phyloP scores from a whole-genome alignment of 164 flowering plant genomes.

The Umbilicus rupestris region DNA sequence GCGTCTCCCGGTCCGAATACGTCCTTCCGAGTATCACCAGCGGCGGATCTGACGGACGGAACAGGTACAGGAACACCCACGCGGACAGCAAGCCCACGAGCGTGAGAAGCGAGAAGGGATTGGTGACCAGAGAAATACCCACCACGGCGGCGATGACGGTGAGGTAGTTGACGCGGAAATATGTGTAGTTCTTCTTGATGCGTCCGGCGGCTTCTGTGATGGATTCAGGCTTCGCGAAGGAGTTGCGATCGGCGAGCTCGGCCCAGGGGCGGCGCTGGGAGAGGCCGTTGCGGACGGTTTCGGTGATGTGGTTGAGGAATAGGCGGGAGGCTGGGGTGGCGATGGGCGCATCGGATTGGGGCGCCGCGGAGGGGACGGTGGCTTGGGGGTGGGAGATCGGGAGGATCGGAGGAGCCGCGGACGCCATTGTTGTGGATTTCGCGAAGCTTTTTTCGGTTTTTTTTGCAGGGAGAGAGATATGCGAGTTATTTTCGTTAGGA shows the following conservation, averaged over 20 bases:
- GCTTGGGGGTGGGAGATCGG: slow-evolving; percentile 33
- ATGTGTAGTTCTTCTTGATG: slow-evolving; percentile 65
- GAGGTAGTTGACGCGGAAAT: slow-evolving; percentile 69
- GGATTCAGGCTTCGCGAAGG: slow-evolving; percentile 57
- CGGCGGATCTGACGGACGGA: slow-evolving; percentile 65
- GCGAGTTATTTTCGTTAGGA: no score
- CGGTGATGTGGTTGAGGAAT: slow-evolving; percentile 43
- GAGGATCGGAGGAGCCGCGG: slow-evolving; percentile 33
- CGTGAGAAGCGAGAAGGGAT: slow-evolving; percentile 56
- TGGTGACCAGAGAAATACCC: slow-evolving; percentile 51
- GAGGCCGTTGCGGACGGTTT: slow-evolving; percentile 36
- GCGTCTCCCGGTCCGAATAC: slow-evolving; percentile 53
- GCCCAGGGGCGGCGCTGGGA: slow-evolving; percentile 73
- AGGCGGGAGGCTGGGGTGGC: slow-evolving; percentile 61
- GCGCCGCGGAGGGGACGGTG: slow-evolving; percentile 16
- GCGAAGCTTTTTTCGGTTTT: no score
- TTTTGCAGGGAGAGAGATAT: no score
- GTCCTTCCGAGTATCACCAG: slow-evolving; percentile 50
- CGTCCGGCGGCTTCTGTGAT: slow-evolving; percentile 63
- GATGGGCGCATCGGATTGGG: slow-evolving; percentile 26
- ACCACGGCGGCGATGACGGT: slow-evolving; percentile 33
- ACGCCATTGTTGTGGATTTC: slow-evolving; percentile 16
- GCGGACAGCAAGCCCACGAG: slow-evolving; percentile 49
- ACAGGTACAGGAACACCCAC: slow-evolving; percentile 70
- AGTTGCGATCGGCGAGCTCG: slow-evolving; percentile 60